Percentiles rank a stretch among this genome's conserved stretches.
These are phyloP conservation scores for Dactylorhiza incarnata DNA, from an alignment of 106 monocot species.

Conservation along the genomic window DNA sequence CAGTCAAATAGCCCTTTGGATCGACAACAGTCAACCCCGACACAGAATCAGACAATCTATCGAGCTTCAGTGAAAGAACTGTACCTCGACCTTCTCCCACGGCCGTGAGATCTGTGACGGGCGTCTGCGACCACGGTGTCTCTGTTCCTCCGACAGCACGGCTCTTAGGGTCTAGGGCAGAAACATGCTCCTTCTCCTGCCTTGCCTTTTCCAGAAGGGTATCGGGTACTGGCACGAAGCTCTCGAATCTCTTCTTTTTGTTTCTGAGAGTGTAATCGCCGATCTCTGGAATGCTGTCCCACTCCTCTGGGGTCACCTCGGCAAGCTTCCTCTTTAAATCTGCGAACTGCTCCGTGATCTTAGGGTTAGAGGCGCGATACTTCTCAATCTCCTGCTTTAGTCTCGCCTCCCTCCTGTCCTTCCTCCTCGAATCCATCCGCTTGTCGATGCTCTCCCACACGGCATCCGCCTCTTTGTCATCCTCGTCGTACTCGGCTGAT, in stretches of 20 bases:
- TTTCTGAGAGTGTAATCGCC: conserved; percentile 89
- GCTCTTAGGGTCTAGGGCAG: conserved; percentile 90
- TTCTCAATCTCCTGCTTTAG: conserved; percentile 97
- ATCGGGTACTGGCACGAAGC: conserved; percentile 95
- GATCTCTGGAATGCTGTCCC: conserved; percentile 97
- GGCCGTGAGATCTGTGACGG: conserved; percentile 90
- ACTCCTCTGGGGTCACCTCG: conserved; percentile 66
- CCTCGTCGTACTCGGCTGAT: conserved; percentile 96
- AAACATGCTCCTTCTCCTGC: conserved; percentile 94
- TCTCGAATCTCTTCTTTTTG: conserved; percentile 98
- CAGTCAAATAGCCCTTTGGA: conserved; percentile 94
- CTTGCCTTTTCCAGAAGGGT: conserved; percentile 93
- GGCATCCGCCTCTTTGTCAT: conserved; percentile 92
- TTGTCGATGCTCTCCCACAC: conserved; percentile 93
- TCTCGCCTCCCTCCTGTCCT: conserved; percentile 84
- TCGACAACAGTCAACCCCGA: conserved; percentile 90
- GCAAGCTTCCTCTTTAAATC: conserved; percentile 84
- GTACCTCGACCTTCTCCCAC: conserved; percentile 97
- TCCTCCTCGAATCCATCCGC: conserved; percentile 81
- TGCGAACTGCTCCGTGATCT: conserved; percentile 97
- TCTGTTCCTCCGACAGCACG: conserved; percentile 77
- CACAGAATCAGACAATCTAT: conserved; percentile 91
- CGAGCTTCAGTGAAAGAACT: conserved; percentile 83
- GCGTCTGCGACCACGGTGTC: conserved; percentile 90
- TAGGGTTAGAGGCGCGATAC: conserved; percentile 92